Base-by-base conservation (phyloP, 176 grass and related monocot genomes). In the Oryza nivara region DNA sequence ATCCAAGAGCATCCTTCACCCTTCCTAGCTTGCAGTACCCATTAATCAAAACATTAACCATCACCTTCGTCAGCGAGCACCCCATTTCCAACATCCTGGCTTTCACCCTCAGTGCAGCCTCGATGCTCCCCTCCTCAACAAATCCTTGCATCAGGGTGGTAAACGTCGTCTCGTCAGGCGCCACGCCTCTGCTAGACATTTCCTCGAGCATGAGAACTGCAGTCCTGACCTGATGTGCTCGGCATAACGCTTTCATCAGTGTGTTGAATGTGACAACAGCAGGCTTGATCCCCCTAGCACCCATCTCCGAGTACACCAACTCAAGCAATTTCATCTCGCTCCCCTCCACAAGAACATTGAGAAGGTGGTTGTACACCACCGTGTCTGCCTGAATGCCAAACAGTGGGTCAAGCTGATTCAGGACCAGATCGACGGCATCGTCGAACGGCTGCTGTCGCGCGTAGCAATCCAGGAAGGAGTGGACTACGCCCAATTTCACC, bases 101-200 rank as follows among this genome's bases (percentile, higher is more conserved):
- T 70, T 92, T 94, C 65, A 97, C 85, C 70, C 87, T 83, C 48
- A 97, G 72, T 16, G 92, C 95, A 9, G 84, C 86, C 45, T 93
- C 77, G 17, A 95, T 91, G 58, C 90, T 98, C 47, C 88, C 95
- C 68, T 92, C 89, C 78, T 98, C 89, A 69, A 95, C 74, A 87
- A 93, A 98, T 1, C 95, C 95, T 81, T 95, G 84, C 88, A 98
- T 93, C 75, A 98, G 60, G 0, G 95, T 92, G 12, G 88, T 90
- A 79, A 91, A 91, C 11, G 89, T 93, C 51, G 68, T 46, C 89
- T 95, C 91, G 70, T 93, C 73, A 7, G 92, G 91, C 1, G 76
- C 70, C 36, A 93, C 28, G 1, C 78, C 58, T 17, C 61, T 58
- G 77, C 84, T 67, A 41, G 79, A 85, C 92, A 95, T 95, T 65